These are phyloP conservation scores for Rhodotorula glutinis DNA, from an alignment of 1,284 basidiomycete genomes.

Conservation along the genomic window DNA sequence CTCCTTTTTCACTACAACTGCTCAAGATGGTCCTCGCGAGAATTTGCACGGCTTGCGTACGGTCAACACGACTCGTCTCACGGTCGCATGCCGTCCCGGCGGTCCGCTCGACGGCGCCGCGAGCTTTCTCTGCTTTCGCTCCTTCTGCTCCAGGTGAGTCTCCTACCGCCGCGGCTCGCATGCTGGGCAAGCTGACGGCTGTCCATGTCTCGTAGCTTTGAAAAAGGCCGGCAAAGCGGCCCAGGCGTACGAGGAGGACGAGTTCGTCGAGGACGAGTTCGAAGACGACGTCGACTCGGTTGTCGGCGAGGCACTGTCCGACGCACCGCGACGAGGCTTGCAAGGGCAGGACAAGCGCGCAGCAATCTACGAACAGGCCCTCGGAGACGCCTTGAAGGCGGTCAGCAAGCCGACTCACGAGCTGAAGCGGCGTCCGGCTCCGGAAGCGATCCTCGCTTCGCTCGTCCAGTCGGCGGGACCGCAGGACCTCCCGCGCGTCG, in stretches of 20 bases:
- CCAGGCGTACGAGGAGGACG: constrained; percentile 8
- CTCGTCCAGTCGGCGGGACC: constrained; percentile 1
- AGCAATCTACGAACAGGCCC: background rate
- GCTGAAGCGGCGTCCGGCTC: background rate
- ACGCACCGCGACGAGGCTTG: background rate
- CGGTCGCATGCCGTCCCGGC: background rate
- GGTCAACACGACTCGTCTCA: too few species aligned
- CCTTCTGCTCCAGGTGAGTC: background rate
- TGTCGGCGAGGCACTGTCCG: background rate
- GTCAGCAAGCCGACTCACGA: background rate
- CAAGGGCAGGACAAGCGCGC: background rate
- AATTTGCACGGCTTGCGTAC: constrained; percentile 5
- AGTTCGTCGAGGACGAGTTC: constrained; percentile 14
- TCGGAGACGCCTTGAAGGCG: background rate
- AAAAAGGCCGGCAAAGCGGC: constrained; percentile 3
- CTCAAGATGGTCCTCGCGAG: constrained; percentile 3
- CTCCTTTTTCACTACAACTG: background rate
- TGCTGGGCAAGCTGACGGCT: too few species aligned
- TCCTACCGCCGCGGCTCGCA: background rate
- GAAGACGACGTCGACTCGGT: constrained; percentile 14
- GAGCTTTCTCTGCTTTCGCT: constrained; percentile 7
- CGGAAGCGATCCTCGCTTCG: background rate
- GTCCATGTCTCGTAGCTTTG: background rate
- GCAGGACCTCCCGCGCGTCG: constrained; percentile 2
- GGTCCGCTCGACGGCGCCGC: background rate